Base-by-base conservation (phyloP, 2,329 filamentous ascomycete genomes). In the Exophiala bonariae region DNA sequence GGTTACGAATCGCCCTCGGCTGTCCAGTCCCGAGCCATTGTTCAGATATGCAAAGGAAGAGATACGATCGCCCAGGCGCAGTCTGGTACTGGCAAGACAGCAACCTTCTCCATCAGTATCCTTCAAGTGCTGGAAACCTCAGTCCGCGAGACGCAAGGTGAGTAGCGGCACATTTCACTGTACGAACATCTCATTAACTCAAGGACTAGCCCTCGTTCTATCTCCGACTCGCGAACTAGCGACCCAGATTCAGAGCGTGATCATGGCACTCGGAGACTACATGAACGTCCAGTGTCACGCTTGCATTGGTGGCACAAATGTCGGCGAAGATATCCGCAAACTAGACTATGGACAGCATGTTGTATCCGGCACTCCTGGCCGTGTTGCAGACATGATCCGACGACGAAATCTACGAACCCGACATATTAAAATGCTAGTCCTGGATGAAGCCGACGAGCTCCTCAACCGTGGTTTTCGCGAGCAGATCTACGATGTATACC, bases 221-320 rank as follows among this genome's bases (percentile, higher is more conserved):
- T 96, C 93, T 3, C 93, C 93, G 2, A 97, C 92, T 16, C 89
- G 93, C 66, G 93, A 99, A 79, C 78, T 99, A 57, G 93, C 93
- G 36, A 96, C 92, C 20, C 93, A 99, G 73, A 99, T 99, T 57
- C 93, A 99, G 73, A 96, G 89, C 28, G 93, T 99, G 50, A 87
- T 99, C 60, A 95, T 97, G 84, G 93, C 93, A n/a, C 82, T 99
- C n/a, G 93, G 93, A 58, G 93, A 99, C 72, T 99, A 96, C 78
- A 97, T 99, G 93, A 96, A 96, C 66, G 89, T 99, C 3, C 91
- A 99, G 72, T 99, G 93, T 74, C 93, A 99, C 64, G 92, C 93
- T 50, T 99, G 93, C 72, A 97, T 99, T 63, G 93, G 93, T 59
- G 93, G 93, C 51, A 99, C 93, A 59, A 97, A 96, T 65, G 91